Evolutionary conservation across 2,329 filamentous ascomycete species (phyloP), one percentile per base, ranked within the genome.

Genomic region (Aspergillus texensis): DNA sequence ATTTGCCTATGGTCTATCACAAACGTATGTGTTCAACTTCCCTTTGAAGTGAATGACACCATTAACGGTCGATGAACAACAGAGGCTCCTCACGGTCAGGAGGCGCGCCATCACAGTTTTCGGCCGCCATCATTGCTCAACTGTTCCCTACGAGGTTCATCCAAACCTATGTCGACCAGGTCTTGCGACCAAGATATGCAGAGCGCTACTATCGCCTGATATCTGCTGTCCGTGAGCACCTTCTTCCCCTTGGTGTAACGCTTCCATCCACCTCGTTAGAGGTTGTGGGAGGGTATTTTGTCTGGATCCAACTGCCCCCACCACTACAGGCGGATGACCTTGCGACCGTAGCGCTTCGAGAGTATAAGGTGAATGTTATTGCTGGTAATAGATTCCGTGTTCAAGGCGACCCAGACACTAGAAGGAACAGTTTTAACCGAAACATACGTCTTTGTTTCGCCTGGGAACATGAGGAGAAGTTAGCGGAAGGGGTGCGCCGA

Each of bases 241-340:
- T 96, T 1, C 72, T 83, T 0, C 89, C 90, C 0, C 79, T 91
- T 0, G 90, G 89, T 1, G 85, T 91, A 0, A 74, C 68, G 3
- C 53, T 77, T 10, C 64, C 66, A 39, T 57, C 67, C n/a, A 32
- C 59, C 10, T 58, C 67, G 39, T 19, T 28, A 32, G 74, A 80
- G 4, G 76, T 89, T 3, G 90, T 89, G 34, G 93, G 93, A 0
- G 93, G 93, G 0, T 97, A 94, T 75, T 97, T 96, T 75, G 81
- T 96, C 55, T 97, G 93, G 93, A 77, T 96, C 30, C 83, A 82
- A 1, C 76, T 96, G 5, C 88, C 89, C 0, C 66, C 75, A 66
- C 61, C 73, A 52, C 78, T 90, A 60, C 81, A 83, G 10, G 87
- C 84, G 41, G 79, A 78, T 36, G 82, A 84, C 9, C 80, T 93